A percentile compares a stretch with the other conserved stretches of the same genome.
Conservation (phyloP, 805 yeast species). For the Nakazawaea ishiwadae region DNA sequence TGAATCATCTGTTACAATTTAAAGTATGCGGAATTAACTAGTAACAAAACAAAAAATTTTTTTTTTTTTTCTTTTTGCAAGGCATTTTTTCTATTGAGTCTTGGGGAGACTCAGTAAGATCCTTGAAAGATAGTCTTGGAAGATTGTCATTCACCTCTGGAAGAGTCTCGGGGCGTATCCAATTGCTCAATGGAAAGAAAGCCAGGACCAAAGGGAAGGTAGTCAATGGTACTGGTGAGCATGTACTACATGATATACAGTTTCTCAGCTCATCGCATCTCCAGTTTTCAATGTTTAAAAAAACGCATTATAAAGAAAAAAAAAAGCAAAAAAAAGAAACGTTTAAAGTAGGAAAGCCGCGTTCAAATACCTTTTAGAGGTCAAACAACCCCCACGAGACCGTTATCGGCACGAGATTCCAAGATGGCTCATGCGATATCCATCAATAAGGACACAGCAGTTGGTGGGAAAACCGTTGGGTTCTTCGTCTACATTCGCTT, state of each 20-base stretch:
- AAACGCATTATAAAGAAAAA: not conserved
- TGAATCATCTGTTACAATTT: not conserved
- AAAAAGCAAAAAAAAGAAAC: not conserved
- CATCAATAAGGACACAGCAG: too few species aligned
- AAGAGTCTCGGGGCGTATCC: too few species aligned
- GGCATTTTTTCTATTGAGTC: not conserved
- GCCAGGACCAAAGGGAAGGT: too few species aligned
- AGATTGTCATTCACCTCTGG: not conserved
- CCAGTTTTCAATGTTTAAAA: not conserved
- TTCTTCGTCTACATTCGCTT: too few species aligned
- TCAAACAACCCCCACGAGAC: too few species aligned
- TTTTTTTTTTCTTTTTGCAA: not conserved
- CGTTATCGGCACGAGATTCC: too few species aligned
- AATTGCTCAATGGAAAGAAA: too few species aligned
- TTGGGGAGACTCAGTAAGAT: not conserved
- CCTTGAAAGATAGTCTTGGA: not conserved
- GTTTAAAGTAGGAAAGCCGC: not conserved
- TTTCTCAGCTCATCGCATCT: not conserved
- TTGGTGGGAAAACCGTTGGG: too few species aligned
- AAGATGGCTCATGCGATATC: too few species aligned
- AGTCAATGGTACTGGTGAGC: too few species aligned
- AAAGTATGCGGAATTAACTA: not conserved
- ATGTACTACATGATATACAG: too few species aligned
- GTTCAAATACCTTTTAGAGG: not conserved
- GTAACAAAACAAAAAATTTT: too few species aligned